Base-by-base conservation (phyloP, 768 basidiomycete species). In the Boletus pseudo-olivaceus region DNA sequence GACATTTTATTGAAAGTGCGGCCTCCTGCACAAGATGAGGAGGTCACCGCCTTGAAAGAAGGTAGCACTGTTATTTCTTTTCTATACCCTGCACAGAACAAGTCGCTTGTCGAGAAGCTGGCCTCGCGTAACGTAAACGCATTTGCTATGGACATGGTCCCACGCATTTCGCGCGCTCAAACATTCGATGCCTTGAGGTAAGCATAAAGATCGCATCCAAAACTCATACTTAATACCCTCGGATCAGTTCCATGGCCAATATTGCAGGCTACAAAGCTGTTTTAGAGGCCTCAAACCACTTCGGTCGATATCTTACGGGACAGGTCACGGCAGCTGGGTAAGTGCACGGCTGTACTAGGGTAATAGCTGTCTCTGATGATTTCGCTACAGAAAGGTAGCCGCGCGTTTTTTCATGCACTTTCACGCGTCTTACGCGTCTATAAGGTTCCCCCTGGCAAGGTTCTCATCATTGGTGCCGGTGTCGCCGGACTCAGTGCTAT, bases 251-350 rank as follows among this genome's bases (percentile, higher is more conserved):
- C 26, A 94, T 94, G 92, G 85, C 88, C n/a, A 94, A 93, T 66
- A 93, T 92, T 39, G 82, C 90, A n/a, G 92, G 92, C 12, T 94
- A 94, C 70, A 92, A 94, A 69, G 92, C 92, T 38, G 90, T 94
- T 44, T 70, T 94, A 66, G 92, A 94, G 69, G 92, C 92, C 30
- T 89, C 90, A 26, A 93, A 91, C 68, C 82, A 89, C 65, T 94
- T 94, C 63, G 91, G 91, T 63, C 78, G 92, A 61, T 93, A 91
- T 73, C 76, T 94, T 60, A 92, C 92, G 33, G 92, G 92, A 63
- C 92, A 94, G 70, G 90, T 91, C 51, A 94, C 92, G 7, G 92
- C 92, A 54, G 91, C 90, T 68, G 90, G 89, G 87, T 90, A 68
- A 67, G 85, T 77, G 43, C 37, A 23, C 29, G 38, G 38, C n/a